Conservation (phyloP, 371 early-diverging fungal genomes). For the Mortierella sp. region DNA sequence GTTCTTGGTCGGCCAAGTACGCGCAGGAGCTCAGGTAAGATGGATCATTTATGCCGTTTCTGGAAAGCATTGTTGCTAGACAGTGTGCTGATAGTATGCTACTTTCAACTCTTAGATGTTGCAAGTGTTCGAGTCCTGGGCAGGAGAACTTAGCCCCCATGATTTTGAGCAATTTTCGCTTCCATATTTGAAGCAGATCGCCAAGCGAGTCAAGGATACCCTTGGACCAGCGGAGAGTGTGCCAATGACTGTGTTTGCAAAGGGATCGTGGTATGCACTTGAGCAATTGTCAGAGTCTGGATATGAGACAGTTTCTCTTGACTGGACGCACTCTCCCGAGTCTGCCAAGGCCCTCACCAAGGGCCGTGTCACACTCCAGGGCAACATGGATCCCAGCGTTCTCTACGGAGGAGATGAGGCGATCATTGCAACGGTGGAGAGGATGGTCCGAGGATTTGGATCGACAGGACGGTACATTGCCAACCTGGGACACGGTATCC, state of each 20-base stretch:
- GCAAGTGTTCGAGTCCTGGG: slow-evolving; percentile 98
- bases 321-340: slow-evolving; percentile 91
- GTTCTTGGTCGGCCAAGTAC: slow-evolving; percentile 93
- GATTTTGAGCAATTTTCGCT: slow-evolving; percentile 87
- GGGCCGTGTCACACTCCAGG: slow-evolving; percentile 86
- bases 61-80: too few relatives aligned
- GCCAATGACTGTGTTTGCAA: slow-evolving; percentile 94
- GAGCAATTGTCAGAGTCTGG: slow-evolving; percentile 70
- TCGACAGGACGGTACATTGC: slow-evolving; percentile 81
- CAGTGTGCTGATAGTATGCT: neutral
- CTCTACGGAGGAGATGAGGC: slow-evolving; percentile 82
- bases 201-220: slow-evolving; percentile 72
- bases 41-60: slow-evolving; percentile 7
- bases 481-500: slow-evolving; percentile 97
- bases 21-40: slow-evolving; percentile 95
- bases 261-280: slow-evolving; percentile 90
- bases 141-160: slow-evolving; percentile 88
- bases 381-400: slow-evolving; percentile 93
- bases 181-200: slow-evolving; percentile 90
- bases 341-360: slow-evolving; percentile 69
- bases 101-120: slow-evolving; percentile 68
- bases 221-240: slow-evolving; percentile 61
- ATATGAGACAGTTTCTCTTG: slow-evolving; percentile 90
- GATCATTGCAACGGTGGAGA: slow-evolving; percentile 77
- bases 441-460: slow-evolving; percentile 90